Evolutionary conservation across 176 grass and related monocot species (phyloP).

Genomic region (Thinopyrum elongatum): DNA sequence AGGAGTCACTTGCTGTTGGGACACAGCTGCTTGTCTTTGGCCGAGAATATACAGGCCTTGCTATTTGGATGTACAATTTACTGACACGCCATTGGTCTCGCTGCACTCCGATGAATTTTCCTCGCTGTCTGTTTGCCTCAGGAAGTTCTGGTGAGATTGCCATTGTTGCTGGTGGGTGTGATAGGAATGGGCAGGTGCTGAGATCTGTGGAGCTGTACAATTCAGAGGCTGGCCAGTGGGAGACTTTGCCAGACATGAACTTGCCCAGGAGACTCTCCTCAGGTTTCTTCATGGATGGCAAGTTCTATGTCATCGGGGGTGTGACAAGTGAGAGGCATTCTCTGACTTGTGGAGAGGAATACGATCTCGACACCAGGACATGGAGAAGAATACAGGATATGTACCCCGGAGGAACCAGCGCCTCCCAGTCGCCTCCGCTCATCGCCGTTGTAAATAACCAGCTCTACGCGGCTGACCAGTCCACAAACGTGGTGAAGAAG

Average conservation of each 20-base stretch:
- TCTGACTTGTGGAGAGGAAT: constrained; percentile 90
- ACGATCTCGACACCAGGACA: constrained; percentile 61
- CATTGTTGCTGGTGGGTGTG: constrained; percentile 82
- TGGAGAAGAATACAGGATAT: constrained; percentile 83
- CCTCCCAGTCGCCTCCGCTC: constrained; percentile 79
- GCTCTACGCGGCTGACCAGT: constrained; percentile 82
- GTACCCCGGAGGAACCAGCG: constrained; percentile 72
- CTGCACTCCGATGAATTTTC: constrained; percentile 75
- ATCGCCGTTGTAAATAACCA: constrained; percentile 93
- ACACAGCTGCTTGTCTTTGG: constrained; percentile 93
- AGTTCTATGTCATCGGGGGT: constrained; percentile 91
- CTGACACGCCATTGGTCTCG: constrained; percentile 59
- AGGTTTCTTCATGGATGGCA: constrained; percentile 94
- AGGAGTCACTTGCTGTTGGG: constrained; percentile 91
- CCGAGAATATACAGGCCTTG: constrained; percentile 69
- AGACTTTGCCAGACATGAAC: constrained; percentile 77
- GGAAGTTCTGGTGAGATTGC: constrained; percentile 73
- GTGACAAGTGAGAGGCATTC: constrained; percentile 60
- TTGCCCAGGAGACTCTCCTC: constrained; percentile 68
- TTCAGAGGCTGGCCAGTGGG: constrained; percentile 69
- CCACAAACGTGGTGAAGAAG: constrained; percentile 78
- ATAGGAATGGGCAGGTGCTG: constrained; percentile 57
- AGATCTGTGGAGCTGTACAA: constrained; percentile 85
- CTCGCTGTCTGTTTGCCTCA: constrained; percentile 79
- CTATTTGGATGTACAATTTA: constrained; percentile 92